Conservation (phyloP, 305 asterid genomes). For the Fraxinus sp. region DNA sequence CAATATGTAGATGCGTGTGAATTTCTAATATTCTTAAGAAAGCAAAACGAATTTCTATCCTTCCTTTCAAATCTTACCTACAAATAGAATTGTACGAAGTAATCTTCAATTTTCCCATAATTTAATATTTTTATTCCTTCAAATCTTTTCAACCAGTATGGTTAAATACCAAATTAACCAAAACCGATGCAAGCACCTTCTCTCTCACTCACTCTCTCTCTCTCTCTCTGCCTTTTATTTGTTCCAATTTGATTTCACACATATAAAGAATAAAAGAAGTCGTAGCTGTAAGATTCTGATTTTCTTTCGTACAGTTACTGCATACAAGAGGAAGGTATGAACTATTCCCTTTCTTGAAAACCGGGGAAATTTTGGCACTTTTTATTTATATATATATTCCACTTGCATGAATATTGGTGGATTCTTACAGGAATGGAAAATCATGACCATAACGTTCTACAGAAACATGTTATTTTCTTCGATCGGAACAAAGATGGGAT, state of each 20-base stretch:
- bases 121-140: not conserved
- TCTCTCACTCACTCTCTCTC: not conserved
- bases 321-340: not conserved
- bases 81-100: not conserved
- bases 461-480: constrained; percentile 73
- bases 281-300: not conserved
- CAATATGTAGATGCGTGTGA: not conserved
- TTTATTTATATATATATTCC: no score
- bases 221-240: no score
- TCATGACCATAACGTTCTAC: constrained; percentile 39
- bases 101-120: not conserved
- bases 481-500: constrained; percentile 65
- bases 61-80: not conserved
- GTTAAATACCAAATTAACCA: not conserved
- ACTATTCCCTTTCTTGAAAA: not conserved
- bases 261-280: not conserved
- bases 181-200: not conserved
- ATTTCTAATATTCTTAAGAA: no score
- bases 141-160: not conserved
- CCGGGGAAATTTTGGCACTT: not conserved
- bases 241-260: not conserved
- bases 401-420: not conserved
- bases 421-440: not conserved
- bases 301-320: not conserved
- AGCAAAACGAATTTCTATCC: not conserved